Evolutionary conservation across 2,329 filamentous ascomycete genomes (phyloP), one percentile per base, ranked within the genome.

Genomic region (Calcarisporium arbuscula): DNA sequence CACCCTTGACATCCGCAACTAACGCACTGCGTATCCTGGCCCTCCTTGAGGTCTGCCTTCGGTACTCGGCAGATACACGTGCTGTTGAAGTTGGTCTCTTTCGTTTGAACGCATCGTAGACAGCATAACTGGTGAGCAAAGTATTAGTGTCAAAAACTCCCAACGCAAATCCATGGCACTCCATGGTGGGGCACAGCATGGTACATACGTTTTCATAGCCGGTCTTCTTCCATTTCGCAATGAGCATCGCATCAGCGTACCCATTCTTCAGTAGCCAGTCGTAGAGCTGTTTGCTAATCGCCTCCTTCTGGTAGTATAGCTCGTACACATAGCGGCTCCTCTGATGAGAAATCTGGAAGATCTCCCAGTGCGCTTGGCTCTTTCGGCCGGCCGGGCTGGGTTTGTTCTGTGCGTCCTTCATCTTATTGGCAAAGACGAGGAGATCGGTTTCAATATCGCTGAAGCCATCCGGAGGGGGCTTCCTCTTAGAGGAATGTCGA

Each of bases 181-280:
- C n/a, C n/a, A n/a, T n/a, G n/a, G n/a, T n/a, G n/a, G n/a, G n/a
- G n/a, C n/a, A n/a, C n/a, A n/a, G n/a, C n/a, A n/a, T n/a, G n/a
- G n/a, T n/a, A 58, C 70, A 33, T 59, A 86, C 85, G 80, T 96
- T 95, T 63, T 98, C 92, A 54, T 98, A 98, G 12, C 92, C 92
- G 53, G 94, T 85, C 68, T 98, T 98, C 77, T 98, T 98, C 92
- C 92, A 98, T 67, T 98, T 98, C 11, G 92, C 92, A 55, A 98
- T 96, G 54, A 98, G 67, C 68, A 89, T 92, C 29, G 85, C 79
- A 62, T 98, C 92, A 5, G 89, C 92, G 58, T 98, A 96, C 32
- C 82, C 81, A 56, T 98, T 95, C 74, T 98, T 98, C 40, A 98
- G 68, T 45, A 96, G 67, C 82, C 86, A 98, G 49, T 96, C 92